Evolutionary conservation across 768 basidiomycete genomes (phyloP).

Genomic region (Cystofilobasidium macerans): DNA sequence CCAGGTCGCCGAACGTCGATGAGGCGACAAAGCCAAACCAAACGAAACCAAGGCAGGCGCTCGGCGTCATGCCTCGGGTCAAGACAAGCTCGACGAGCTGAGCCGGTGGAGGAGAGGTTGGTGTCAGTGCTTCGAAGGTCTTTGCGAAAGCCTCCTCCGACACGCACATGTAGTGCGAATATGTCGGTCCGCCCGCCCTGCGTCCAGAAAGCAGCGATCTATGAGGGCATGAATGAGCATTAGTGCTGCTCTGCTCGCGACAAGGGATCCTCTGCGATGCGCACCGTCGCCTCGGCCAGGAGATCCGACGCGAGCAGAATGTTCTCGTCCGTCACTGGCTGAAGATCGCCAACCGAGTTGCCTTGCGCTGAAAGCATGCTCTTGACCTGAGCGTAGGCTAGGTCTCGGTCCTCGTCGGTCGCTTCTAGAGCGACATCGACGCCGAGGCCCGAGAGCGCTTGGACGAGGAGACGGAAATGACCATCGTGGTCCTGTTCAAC

Average conservation of each 20-base stretch:
- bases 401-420: constrained; percentile 31
- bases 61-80: constrained; percentile 58
- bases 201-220: constrained; percentile 65
- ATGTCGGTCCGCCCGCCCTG: constrained; percentile 48
- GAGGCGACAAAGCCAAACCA: constrained; percentile 46
- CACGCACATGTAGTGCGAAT: constrained; percentile 54
- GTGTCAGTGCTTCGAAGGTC: no score
- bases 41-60: constrained; percentile 60
- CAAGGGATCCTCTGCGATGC: no score
- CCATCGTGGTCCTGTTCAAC: not conserved
- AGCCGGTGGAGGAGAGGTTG: no score
- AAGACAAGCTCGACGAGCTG: constrained; percentile 20
- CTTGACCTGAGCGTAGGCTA: not conserved
- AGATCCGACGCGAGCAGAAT: constrained; percentile 55
- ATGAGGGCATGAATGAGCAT: no score
- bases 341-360: constrained; percentile 51
- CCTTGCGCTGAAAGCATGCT: not conserved
- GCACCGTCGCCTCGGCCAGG: constrained; percentile 60
- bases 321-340: constrained; percentile 50
- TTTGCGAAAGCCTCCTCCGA: no score
- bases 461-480: not conserved
- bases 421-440: constrained; percentile 52
- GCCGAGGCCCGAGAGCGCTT: constrained; percentile 40
- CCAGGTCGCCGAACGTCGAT: not conserved
- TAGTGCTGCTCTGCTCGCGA: no score